Evolutionary conservation across 192 early-diverging fungal species (phyloP).

Genomic region (Dimargaris cristalligena): DNA sequence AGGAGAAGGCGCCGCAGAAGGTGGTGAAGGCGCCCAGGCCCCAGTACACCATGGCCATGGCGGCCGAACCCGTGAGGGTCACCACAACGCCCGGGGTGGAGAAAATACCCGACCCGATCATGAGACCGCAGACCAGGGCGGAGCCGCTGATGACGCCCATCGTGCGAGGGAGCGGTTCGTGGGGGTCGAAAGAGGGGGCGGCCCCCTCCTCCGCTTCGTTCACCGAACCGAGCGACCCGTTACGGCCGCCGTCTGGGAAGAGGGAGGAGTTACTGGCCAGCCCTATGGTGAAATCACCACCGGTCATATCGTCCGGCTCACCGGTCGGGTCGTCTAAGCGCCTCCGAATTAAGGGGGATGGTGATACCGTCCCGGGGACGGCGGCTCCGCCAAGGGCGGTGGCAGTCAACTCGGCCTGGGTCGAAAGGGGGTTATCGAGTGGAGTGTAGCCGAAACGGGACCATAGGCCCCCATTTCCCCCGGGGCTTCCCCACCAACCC

Average conservation of each 20-base stretch:
- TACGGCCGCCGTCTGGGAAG: neutral
- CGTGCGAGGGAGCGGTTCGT: slow-evolving; percentile 8
- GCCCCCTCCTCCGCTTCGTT: neutral
- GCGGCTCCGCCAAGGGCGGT: too few species aligned
- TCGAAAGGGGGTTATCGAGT: too few species aligned
- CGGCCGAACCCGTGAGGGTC: slow-evolving; percentile 41
- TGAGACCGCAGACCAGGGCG: slow-evolving; percentile 50
- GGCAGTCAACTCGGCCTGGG: too few species aligned
- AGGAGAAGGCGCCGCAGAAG: slow-evolving; percentile 65
- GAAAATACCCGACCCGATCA: slow-evolving; percentile 68
- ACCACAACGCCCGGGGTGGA: slow-evolving; percentile 58
- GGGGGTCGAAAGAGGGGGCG: too few species aligned
- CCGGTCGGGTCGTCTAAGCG: neutral
- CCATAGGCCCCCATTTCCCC: too few species aligned
- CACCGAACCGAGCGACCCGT: neutral
- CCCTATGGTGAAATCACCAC: neutral
- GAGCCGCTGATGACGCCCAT: slow-evolving; percentile 41
- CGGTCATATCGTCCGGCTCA: neutral
- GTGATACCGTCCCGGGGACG: too few species aligned
- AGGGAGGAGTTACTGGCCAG: neutral
- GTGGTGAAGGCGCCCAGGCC: slow-evolving; percentile 50
- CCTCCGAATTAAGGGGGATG: too few species aligned
- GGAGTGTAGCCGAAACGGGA: too few species aligned
- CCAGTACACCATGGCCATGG: slow-evolving; percentile 56
- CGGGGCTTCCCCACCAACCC: too few species aligned